Evolutionary conservation across 192 early-diverging fungal genomes (phyloP), one percentile per base, ranked within the genome.

Genomic region (Entomortierella chlamydospora): DNA sequence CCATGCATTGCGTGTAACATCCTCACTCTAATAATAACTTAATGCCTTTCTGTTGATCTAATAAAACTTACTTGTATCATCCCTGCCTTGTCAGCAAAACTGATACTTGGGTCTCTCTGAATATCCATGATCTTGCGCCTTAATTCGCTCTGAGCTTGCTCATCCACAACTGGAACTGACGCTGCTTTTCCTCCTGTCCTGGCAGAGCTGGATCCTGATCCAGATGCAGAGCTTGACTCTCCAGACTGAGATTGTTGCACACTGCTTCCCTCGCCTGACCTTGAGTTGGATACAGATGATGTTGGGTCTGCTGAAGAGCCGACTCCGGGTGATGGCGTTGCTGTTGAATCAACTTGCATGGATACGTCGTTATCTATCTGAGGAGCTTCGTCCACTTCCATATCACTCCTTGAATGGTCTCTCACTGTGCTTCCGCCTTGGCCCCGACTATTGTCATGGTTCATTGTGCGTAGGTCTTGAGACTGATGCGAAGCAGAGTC

Each of bases 101-200:
- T 57, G 15, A 92, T 73, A 15, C 51, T 25, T 23, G 68, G 60
- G 52, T 94, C 86, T 34, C 62, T 41, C 54, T 92, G 92, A 61
- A 94, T 94, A 9, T 71, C 82, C 47, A 91, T 82, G 56, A 95
- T 95, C 64, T 86, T 89, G 37, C 86, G 83, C 30, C 92, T 65
- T 53, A 95, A 64, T 41, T 90, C 66, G 17, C 60, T 76, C 55
- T 82, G 81, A 20, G 70, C 71, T 60, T 82, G 64, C 62, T 79
- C 76, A 31, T 79, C 76, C 4, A 79, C 76, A 15, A 61, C 39
- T 7, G 76, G 76, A 0, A 57, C 72, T 15, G 69, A 53, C 15
- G 51, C 70, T 49, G 45, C 15, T 10, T 49, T 64, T 50, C 25
- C 54, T 12, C 33, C 58, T 2, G 50, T 11, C 43, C 11, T 22